Evolutionary conservation across 306 rosid genomes (phyloP), one percentile per base, ranked within the genome.

Genomic region (Cucumis melo): DNA sequence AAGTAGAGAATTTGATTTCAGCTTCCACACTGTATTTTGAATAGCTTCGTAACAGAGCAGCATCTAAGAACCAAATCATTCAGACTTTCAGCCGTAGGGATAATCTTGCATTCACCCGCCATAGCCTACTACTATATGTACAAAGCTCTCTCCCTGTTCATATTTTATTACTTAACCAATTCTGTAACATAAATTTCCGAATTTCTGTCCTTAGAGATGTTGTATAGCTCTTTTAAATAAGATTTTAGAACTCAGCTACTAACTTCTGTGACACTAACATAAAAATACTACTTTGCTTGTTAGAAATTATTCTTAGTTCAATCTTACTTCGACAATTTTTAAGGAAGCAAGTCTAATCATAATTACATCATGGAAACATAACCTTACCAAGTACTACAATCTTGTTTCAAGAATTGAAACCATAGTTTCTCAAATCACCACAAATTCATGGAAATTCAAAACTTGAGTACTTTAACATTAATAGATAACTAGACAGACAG

Each of bases 121-220:
- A 17, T 73, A 32, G 23, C 46, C 46, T 73, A 24, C 46, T 73
- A 24, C 53, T 29, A 51, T 73, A 17, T 73, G 77, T 73, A 73
- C 77, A 73, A 50, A 73, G 27, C 76, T 53, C 29, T 73, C 60
- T 53, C 62, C 62, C 17, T 73, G 62, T 73, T 19, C 62, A 73
- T 73, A 51, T 54, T 44, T 53, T 53, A 51, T 32, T n/a, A 29
- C 62, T 51, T 73, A 32, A 51, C 59, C 46, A 50, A 53, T 29
- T 73, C 27, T 32, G 62, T 73, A 73, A 32, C 62, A 53, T 73
- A 73, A 50, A 17, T 27, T 29, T 50, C 62, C 17, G 62, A 32
- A 53, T 29, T 44, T 73, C 60, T 72, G 27, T 53, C 46, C 62
- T 53, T 13, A 53, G 32, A 17, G 62, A 73, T 73, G 77, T 32